Base-by-base conservation (phyloP, 208 protist species). In the Crithidia expoeki region DNA sequence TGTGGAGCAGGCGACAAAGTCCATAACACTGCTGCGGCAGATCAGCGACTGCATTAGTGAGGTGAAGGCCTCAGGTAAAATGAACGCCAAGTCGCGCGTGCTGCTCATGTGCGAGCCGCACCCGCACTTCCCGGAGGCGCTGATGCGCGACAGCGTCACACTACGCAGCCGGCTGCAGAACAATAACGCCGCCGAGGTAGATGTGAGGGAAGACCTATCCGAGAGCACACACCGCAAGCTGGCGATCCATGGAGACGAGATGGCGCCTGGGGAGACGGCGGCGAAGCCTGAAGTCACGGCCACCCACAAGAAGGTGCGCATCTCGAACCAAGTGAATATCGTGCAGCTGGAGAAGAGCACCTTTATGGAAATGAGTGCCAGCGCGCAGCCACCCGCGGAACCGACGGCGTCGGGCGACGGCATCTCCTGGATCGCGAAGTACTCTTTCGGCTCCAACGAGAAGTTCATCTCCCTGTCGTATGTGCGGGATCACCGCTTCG, bases 81-180 rank as follows among this genome's bases (percentile, higher is more conserved):
- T 96, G 74, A 75, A 92, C 58, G 38, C 62, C 34, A 74, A 78
- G 63, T 72, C 88, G 44, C 84, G 91, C 34, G 76, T 96, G 61
- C 81, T 96, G 74, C 85, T 96, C 47, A 96, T 96, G 91, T 94
- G 91, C 73, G 91, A 96, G 76, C 91, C 91, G 16, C 91, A 96
- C 59, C 91, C 91, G 32, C 91, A 96, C 76, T 96, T 96, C 68
- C 91, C 91, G 27, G 88, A 92, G 68, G 77, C 63, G 28, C 80
- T 96, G 55, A 88, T 96, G 74, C 76, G 85, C 38, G 79, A 80
- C 50, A 81, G 77, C 40, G 81, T 96, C 25, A 96, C 91, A 27
- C 82, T 96, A 47, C 90, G 90, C 66, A 82, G 90, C 72, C 84
- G 82, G 12, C 79, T 95, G 28, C 81, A 88, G 58, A 74, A 71